These are phyloP conservation scores for Candida ovalis DNA, from an alignment of 805 yeast species.

Conservation along the genomic window DNA sequence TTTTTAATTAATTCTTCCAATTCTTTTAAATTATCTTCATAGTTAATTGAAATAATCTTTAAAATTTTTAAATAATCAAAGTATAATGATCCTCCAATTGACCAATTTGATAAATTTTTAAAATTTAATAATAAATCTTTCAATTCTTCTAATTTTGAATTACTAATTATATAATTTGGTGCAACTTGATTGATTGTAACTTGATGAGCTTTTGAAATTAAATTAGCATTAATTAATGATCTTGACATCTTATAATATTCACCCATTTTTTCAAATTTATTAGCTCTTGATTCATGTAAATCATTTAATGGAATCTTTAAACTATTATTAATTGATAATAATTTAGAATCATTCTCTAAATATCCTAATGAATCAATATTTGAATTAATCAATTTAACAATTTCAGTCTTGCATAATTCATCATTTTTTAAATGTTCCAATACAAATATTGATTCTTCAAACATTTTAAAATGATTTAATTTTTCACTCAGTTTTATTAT, in stretches of 20 bases:
- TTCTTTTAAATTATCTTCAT: conserved; percentile 5
- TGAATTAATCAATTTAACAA: conserved; percentile 35
- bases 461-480: conserved; percentile 42
- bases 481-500: conserved; percentile 44
- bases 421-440: conserved; percentile 55
- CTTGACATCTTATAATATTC: conserved; percentile 58
- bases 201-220: conserved; percentile 61
- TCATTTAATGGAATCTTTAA: conserved; percentile 47
- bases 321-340: conserved; percentile 34
- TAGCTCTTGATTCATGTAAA: conserved; percentile 58
- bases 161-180: conserved; percentile 63
- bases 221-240: conserved; percentile 57
- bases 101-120: conserved; percentile 45
- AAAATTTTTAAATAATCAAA: conserved; percentile 41
- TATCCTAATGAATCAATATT: conserved; percentile 31
- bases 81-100: conserved; percentile 56
- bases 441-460: conserved; percentile 61
- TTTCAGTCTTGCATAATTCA: conserved; percentile 35
- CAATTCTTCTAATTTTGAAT: conserved; percentile 30
- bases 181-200: conserved; percentile 58
- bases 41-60: conserved; percentile 11
- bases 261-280: conserved; percentile 43
- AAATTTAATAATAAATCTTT: conserved; percentile 40
- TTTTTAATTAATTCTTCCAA: conserved; percentile 29
- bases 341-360: conserved; percentile 25